Percentiles rank a stretch among this genome's conserved stretches.
phyloP scores from a whole-genome alignment of 2,329 filamentous ascomycete genomes.

The Cladophialophora carrionii region DNA sequence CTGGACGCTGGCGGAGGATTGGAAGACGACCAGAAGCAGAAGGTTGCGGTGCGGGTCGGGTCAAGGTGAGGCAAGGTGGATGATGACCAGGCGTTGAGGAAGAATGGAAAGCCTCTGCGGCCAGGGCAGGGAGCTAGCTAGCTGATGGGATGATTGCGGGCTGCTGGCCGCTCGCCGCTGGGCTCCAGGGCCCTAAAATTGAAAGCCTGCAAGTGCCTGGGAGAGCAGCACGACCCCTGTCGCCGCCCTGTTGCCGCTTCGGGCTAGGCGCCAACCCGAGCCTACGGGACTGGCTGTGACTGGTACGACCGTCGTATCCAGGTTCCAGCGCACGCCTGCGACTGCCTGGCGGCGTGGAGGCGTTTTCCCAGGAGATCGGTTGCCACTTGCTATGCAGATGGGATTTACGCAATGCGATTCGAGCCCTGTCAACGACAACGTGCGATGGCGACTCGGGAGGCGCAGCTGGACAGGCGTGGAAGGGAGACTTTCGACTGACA shows the following conservation, averaged over 20 bases:
- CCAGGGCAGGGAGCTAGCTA: no score
- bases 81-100: not conserved
- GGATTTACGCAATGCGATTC: not conserved
- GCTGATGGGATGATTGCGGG: no score
- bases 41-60: not conserved
- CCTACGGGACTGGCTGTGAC: not conserved
- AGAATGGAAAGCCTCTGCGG: not conserved
- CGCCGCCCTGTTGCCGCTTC: not conserved
- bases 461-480: not conserved
- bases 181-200: not conserved
- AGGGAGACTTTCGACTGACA: not conserved
- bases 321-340: not conserved
- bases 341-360: not conserved
- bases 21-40: slow-evolving; percentile 2
- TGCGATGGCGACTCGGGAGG: not conserved
- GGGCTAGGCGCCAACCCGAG: not conserved
- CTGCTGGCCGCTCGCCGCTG: no score
- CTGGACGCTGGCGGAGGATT: not conserved
- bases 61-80: slow-evolving; percentile 1
- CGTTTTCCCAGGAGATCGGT: not conserved
- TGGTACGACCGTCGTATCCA: not conserved
- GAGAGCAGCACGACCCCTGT: not conserved
- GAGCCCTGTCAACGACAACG: not conserved
- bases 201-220: not conserved
- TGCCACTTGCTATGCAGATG: not conserved